Base-by-base conservation (phyloP, 2,329 filamentous ascomycete species). In the Verticillium longisporum region DNA sequence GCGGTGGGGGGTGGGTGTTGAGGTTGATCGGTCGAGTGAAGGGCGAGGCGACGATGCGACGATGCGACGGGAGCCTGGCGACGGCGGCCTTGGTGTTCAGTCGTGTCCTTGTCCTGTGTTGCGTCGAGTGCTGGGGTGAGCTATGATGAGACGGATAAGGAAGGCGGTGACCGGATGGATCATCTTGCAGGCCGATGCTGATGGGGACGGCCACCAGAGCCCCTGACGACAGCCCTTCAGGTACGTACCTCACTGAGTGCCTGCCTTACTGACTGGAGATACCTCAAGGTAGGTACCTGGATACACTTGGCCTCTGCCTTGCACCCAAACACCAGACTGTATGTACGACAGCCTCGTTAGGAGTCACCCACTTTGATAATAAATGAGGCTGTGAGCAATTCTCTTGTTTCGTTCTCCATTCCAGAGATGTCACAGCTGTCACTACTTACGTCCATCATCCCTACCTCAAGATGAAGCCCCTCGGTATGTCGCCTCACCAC, bases 401-500 rank as follows among this genome's bases (percentile, higher is more conserved):
- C 2, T 3, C 26, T 26, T 2, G 26, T 26, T 26, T 26, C 9
- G 10, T 26, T 21, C 31, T 37, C 4, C 31, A 33, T 33, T 26
- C 14, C 5, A 26, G 37, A 10, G 15, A 58, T 45, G 41, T 31
- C 13, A 58, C 21, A n/a, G 6, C n/a, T 18, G 9, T 50, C n/a
- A 26, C 45, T n/a, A 18, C 18, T 13, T 36, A 32, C 21, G 9
- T 32, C 26, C 41, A 1, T 11, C 56, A 38, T 57, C 26, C 18
- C 13, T 58, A 9, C 31, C 50, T 55, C 61, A 64, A 38, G 54
- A 71, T 70, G 69, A 66, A 66, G 59, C 59, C 63, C 55, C 50
- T 63, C 60, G 68, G 68, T 68, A 56, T 10, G 62, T 36, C 64
- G 15, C 37, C 65, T 45, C 62, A 71, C 55, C 63, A 66, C 26